Conservation (phyloP, 257 asterid genomes). For the Solanum appendiculatum region DNA sequence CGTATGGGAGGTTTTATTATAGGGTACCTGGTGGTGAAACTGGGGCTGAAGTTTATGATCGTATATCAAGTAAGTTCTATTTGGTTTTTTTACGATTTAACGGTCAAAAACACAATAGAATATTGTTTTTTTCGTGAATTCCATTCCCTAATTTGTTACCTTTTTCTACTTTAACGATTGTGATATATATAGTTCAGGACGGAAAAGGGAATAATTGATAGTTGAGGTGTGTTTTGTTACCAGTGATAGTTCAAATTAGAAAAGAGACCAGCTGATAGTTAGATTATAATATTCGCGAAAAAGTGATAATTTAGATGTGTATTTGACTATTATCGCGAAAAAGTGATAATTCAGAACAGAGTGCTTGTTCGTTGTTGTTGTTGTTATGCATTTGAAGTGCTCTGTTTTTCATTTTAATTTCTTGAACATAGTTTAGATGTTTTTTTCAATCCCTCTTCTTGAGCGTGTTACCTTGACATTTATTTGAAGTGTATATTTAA, state of each 20-base stretch:
- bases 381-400: background rate
- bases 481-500: background rate
- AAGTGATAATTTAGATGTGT: too few relatives aligned
- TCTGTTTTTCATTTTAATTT: background rate
- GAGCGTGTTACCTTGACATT: background rate
- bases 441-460: background rate
- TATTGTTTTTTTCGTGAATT: background rate
- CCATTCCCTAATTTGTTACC: background rate
- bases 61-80: constrained; percentile 48
- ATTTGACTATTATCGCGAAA: too few relatives aligned
- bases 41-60: constrained; percentile 57
- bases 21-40: constrained; percentile 72
- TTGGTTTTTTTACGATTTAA: too few relatives aligned
- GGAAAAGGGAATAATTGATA: background rate
- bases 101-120: background rate
- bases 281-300: background rate
- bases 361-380: background rate
- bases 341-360: background rate
- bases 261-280: background rate
- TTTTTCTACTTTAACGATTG: background rate
- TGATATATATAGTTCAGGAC: too few relatives aligned
- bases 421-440: background rate
- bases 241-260: background rate
- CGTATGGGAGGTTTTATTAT: constrained; percentile 55
- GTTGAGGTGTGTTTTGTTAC: background rate